Base-by-base conservation (phyloP, 257 asterid species). In the Solanum ahanhuiri region DNA sequence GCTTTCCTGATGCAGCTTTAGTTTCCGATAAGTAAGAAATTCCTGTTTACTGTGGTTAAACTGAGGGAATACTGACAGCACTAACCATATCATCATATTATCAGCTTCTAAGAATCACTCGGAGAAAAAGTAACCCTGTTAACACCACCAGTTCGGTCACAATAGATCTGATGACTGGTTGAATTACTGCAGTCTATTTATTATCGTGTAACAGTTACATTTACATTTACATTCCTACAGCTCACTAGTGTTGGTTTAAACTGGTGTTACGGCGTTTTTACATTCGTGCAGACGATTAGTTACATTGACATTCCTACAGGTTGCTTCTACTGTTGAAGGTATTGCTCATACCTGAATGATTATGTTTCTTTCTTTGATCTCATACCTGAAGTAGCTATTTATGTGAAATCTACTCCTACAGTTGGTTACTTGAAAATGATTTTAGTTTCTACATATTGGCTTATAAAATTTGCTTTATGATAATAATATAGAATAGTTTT, bases 1-100 rank as follows among this genome's bases (percentile, higher is more conserved):
- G 22, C 12, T 39, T 85, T 35, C 86, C 87, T 5, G 88, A 89
- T 83, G 90, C 76, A 71, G 66, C 81, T 64, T 86, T 87, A 86
- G 88, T 81, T 51, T 66, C 90, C 6, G 90, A 77, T 43, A 77
- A 43, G 51, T 43, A 43, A 77, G 64, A 43, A 43, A 77, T 25
- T 25, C 39, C 4, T 0, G 64, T 34, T 77, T 43, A 15, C 4
- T 25, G 64, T 77, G 83, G 64, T 77, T 70, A 43, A 9, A 25
- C 25, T 25, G 60, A 77, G 64, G 63, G 37, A 77, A 77, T 12
- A 77, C 83, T 77, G 23, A 77, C 83, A 43, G 83, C 64, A 43
- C 83, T 77, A 14, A 77, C 83, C 83, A 45, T 43, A 77, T 43
- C 39, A 77, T 43, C 3, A 39, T n/a, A 39, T 11, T 6, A 76